Evolutionary conservation across 73 alveolate species (phyloP).

Genomic region (Paramecium bursaria): DNA sequence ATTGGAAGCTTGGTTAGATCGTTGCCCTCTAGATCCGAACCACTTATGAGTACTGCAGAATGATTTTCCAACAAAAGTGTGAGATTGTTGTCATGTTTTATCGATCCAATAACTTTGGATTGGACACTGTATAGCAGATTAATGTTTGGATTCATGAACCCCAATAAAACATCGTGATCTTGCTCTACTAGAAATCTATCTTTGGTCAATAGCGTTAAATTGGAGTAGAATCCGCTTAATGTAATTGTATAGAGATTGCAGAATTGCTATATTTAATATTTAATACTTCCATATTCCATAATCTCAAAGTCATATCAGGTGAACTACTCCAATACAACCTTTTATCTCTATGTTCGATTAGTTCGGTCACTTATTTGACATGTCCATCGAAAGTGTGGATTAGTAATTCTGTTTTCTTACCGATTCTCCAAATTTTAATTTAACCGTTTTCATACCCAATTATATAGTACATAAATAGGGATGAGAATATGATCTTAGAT

Average conservation of each 20-base stretch:
- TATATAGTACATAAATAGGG: slow-evolving; percentile 9
- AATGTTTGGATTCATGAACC: slow-evolving; percentile 8
- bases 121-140: background rate
- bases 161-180: slow-evolving; percentile 18
- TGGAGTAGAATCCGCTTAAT: slow-evolving; percentile 7
- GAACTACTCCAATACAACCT: slow-evolving; percentile 43
- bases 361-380: background rate
- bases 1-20: too few species aligned
- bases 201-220: slow-evolving; percentile 17
- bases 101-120: slow-evolving; percentile 12
- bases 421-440: slow-evolving; percentile 35
- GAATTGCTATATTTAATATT: background rate
- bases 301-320: background rate
- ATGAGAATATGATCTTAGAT: background rate
- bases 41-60: slow-evolving; percentile 21
- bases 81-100: background rate
- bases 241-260: slow-evolving; percentile 14
- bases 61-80: slow-evolving; percentile 8
- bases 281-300: slow-evolving; percentile 37
- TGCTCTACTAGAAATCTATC: slow-evolving; percentile 7
- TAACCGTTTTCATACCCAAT: slow-evolving; percentile 28
- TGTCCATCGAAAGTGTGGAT: slow-evolving; percentile 38
- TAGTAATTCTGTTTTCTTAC: slow-evolving; percentile 25
- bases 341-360: background rate
- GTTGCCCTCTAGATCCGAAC: too few species aligned